Evolutionary conservation across 805 yeast species (phyloP), one percentile per base, ranked within the genome.

Genomic region (Hanseniaspora jakobsenii): DNA sequence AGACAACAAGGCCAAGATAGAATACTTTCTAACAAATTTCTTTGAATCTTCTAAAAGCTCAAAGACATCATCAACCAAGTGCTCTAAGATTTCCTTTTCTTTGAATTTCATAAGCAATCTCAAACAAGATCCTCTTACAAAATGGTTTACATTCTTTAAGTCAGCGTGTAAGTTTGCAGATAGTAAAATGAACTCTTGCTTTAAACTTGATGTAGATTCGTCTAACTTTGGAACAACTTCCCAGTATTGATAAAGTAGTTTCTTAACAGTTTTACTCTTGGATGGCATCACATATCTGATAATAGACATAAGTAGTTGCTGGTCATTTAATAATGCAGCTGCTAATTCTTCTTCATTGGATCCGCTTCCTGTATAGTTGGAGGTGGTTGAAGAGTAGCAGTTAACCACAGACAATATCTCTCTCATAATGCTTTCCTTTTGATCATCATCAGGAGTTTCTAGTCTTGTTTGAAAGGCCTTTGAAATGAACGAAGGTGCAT

Each of bases 211-310:
- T 43, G 81, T 81, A 9, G 40, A 36, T 29, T 71, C 69, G 54
- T 85, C 94, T 52, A 81, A 69, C 65, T 93, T 93, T 46, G 95
- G 93, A 59, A 95, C 93, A 47, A 89, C 84, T 64, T 91, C 99
- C 97, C 97, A 91, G 68, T 91, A 91, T 56, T 85, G 83, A 58
- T 89, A 91, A 51, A 93, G 69, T 59, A 91, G 70, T 64, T 87
- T 91, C 71, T 91, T 91, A 64, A 93, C 75, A 55, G 78, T 82
- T 65, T 91, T 93, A 65, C 79, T 77, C 57, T 72, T 82, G 14
- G 95, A 83, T 13, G 99, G 98, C 96, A 91, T 86, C 48, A 93
- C 89, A 57, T 84, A 93, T 58, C 98, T 78, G 57, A 91, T 89
- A 53, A 91, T 83, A 60, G 87, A 95, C 98, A 91, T 91, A 64